These are phyloP conservation scores for Teratosphaeria pseudoeucalypti DNA, from an alignment of 2,329 filamentous ascomycete species.

Conservation along the genomic window DNA sequence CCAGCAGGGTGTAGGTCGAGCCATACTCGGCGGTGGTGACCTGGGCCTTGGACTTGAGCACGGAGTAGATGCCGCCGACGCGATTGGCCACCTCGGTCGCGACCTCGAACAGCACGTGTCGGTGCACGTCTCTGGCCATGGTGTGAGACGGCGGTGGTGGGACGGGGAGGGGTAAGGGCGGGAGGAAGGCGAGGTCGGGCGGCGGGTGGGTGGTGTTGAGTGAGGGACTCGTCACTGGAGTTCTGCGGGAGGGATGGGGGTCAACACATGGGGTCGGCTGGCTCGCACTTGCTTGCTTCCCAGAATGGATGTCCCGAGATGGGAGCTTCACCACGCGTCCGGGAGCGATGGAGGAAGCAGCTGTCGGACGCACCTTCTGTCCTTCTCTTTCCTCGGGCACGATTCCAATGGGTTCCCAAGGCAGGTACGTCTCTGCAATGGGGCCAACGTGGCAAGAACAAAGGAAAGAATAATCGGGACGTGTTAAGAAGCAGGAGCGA, in stretches of 20 bases:
- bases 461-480: not conserved
- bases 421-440: not conserved
- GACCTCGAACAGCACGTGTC: constrained; percentile 92
- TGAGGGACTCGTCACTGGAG: too few relatives aligned
- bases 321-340: not conserved
- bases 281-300: not conserved
- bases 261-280: not conserved
- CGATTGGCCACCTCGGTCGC: constrained; percentile 96
- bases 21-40: constrained; percentile 98
- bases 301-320: not conserved
- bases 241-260: not conserved
- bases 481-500: not conserved
- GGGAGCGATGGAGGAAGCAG: not conserved
- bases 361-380: not conserved
- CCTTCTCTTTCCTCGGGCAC: not conserved
- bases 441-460: not conserved
- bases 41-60: constrained; percentile 96
- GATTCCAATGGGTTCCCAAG: not conserved
- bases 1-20: constrained; percentile 89
- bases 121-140: constrained; percentile 64
- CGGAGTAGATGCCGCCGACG: constrained; percentile 97
- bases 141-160: constrained; percentile 4
- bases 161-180: not conserved
- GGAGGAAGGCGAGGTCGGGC: not conserved
- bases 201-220: too few relatives aligned